A percentile compares a stretch with the other conserved stretches of the same genome.
Evolutionary conservation across 768 basidiomycete species (phyloP).

Genomic region (Termitomyces eurrhizus): DNA sequence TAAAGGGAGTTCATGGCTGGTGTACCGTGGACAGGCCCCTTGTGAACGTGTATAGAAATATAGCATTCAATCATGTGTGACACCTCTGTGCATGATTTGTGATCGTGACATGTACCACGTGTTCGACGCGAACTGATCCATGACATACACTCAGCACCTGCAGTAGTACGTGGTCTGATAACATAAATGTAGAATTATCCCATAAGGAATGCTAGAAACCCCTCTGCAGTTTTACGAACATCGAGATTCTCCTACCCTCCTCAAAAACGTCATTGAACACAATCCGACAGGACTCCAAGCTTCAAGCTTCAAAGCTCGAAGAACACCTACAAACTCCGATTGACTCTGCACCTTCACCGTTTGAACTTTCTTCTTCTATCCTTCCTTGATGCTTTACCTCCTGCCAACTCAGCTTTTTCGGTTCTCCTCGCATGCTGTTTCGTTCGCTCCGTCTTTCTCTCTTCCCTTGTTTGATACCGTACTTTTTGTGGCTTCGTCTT

Average conservation of each 20-base stretch:
- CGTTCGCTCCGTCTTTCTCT: constrained; percentile 52
- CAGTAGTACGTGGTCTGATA: background rate
- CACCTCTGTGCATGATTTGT: background rate
- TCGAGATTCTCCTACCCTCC: background rate
- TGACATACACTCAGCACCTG: too few species aligned
- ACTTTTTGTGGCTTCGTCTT: constrained; percentile 39
- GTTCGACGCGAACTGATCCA: background rate
- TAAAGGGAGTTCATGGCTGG: constrained; percentile 88
- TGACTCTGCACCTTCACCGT: constrained; percentile 6
- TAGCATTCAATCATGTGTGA: background rate
- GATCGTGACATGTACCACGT: background rate
- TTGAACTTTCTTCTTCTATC: constrained; percentile 18
- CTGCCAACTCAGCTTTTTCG: constrained; percentile 71
- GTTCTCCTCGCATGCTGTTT: constrained; percentile 63
- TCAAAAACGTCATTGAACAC: background rate
- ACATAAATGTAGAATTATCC: background rate
- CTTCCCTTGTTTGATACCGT: constrained; percentile 70
- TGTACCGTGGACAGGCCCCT: constrained; percentile 8
- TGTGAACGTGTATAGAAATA: background rate
- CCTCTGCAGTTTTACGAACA: background rate
- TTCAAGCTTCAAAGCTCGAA: background rate
- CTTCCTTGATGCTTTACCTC: constrained; percentile 54
- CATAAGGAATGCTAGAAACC: background rate
- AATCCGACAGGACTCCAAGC: background rate
- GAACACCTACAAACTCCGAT: background rate